Evolutionary conservation across 2,329 filamentous ascomycete genomes (phyloP), one percentile per base, ranked within the genome.

Genomic region (Epichloe sp.): DNA sequence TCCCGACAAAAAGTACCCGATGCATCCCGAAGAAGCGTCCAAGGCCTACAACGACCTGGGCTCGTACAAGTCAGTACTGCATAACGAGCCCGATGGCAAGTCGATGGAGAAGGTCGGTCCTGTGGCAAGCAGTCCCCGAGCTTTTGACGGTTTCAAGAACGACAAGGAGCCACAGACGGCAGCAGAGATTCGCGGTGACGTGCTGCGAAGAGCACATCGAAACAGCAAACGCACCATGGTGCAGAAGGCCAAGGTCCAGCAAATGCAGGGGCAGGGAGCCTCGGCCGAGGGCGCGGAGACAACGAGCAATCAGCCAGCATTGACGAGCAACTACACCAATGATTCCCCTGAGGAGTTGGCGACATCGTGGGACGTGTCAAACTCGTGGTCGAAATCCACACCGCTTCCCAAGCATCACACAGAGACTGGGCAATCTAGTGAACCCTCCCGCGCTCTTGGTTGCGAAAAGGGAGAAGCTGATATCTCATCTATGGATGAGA

Each of bases 331-430:
- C 54, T 77, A 71, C 54, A 62, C 63, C 8, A 70, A 69, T 35
- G 76, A 78, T 58, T 78, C 78, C 52, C 73, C 75, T 0, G 74
- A 78, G 52, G 74, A 78, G 3, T 77, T 75, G 50, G 57, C 67
- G 0, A 59, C 60, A 5, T 67, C 68, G 1, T 77, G 74, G 75
- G 64, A 61, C 41, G 56, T 53, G 6, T 46, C 57, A 8, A 59
- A 63, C 15, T 63, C 62, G 4, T 10, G 53, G 3, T 61, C 60
- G 1, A 59, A 61, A 23, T 56, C 60, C 3, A 55, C 59, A 2
- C 47, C 65, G 5, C 52, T 58, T 19, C 62, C 64, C 6, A 58
- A 58, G 23, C 50, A 53, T 43, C 26, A 48, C 37, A 31, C 48
- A 15, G 51, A 48, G 1, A 8, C 38, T 10, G 26, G 26, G 8